Percentiles rank a stretch among this genome's conserved stretches.
Evolutionary conservation across 495 filamentous ascomycete species (phyloP).

Genomic region (Trichoderma virens): DNA sequence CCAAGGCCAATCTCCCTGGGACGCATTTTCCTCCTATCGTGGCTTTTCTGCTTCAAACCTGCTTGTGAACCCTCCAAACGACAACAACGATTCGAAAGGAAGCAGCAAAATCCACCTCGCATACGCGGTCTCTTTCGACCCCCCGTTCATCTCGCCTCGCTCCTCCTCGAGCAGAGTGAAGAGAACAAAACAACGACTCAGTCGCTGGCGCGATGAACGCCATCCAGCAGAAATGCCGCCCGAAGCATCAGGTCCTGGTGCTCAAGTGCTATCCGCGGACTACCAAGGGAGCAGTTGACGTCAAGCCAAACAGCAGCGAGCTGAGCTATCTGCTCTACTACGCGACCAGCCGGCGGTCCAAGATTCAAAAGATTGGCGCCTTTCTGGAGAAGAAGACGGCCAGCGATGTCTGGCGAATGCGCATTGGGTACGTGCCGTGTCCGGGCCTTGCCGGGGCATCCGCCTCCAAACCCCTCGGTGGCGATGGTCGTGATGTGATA

Average conservation of each 20-base stretch:
- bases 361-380: constrained; percentile 85
- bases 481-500: neutral
- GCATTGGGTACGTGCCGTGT: constrained; percentile 59
- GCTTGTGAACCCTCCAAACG: neutral
- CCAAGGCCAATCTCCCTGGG: constrained; percentile 7
- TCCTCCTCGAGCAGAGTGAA: neutral
- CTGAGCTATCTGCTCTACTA: constrained; percentile 94
- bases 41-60: neutral
- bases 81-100: neutral
- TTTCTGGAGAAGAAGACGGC: constrained; percentile 88
- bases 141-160: neutral
- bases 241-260: constrained; percentile 88
- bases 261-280: constrained; percentile 90
- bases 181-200: neutral
- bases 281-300: constrained; percentile 78
- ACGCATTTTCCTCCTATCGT: constrained; percentile 7
- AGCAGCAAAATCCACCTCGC: neutral
- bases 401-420: constrained; percentile 73
- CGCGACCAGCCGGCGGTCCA: constrained; percentile 82
- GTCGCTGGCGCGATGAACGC: constrained; percentile 40
- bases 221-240: constrained; percentile 56
- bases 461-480: constrained; percentile 4
- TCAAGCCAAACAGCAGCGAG: constrained; percentile 89
- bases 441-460: neutral
- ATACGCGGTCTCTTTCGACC: neutral